phyloP scores from a whole-genome alignment of 495 filamentous ascomycete genomes.

The Neurospora sp. region DNA sequence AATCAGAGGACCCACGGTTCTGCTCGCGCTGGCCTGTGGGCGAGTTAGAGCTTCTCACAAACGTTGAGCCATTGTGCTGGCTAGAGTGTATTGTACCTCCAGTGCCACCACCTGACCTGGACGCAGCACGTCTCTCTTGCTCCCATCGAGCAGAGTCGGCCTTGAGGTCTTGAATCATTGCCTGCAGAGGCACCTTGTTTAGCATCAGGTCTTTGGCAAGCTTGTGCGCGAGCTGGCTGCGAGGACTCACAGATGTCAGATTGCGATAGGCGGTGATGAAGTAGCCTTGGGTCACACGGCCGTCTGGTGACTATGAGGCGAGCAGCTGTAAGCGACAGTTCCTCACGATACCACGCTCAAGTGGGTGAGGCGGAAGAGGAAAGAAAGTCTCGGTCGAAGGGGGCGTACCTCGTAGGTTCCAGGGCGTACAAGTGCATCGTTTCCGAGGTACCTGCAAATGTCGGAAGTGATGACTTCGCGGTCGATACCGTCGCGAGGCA shows the following conservation, averaged over 20 bases:
- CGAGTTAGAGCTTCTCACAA: conserved; percentile 49
- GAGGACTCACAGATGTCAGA: conserved; percentile 64
- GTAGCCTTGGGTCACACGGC: conserved; percentile 57
- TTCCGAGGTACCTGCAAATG: conserved; percentile 87
- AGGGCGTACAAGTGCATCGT: conserved; percentile 81
- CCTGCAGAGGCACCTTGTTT: conserved; percentile 35
- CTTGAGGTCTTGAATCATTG: conserved; percentile 82
- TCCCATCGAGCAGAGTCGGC: conserved; percentile 74
- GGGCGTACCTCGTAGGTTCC: conserved; percentile 66
- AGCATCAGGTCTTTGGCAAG: background rate
- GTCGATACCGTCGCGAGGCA: conserved; percentile 81
- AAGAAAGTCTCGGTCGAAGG: background rate
- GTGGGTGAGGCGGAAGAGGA: conserved; percentile 6
- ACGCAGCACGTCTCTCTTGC: conserved; percentile 49
- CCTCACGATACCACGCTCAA: background rate
- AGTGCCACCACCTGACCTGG: conserved; percentile 32
- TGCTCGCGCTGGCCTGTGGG: conserved; percentile 35
- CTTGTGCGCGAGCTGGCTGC: conserved; percentile 9
- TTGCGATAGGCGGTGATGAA: conserved; percentile 84
- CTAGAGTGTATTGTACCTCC: conserved; percentile 49
- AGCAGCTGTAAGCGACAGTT: conserved; percentile 8
- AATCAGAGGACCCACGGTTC: conserved; percentile 18
- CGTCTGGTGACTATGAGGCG: conserved; percentile 32
- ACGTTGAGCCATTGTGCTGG: conserved; percentile 37
- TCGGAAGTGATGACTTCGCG: conserved; percentile 91